Evolutionary conservation across 345 rosid genomes (phyloP), one percentile per base, ranked within the genome.

Genomic region (Balakata baccata): DNA sequence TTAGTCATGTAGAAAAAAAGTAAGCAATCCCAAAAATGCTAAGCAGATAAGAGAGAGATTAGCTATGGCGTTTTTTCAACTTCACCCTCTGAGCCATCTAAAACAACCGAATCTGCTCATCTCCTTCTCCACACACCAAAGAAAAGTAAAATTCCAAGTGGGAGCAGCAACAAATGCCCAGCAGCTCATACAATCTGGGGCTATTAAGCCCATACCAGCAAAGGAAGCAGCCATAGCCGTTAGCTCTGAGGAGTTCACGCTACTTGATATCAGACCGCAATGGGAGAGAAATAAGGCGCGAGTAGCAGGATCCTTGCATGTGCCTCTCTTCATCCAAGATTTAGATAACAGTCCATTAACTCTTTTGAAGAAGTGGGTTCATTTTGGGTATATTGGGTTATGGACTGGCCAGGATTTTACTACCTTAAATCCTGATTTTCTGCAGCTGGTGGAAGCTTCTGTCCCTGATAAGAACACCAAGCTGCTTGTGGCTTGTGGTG

Each of bases 321-420:
- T 86, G 77, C 98, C 98, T 11, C 80, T 94, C 20, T 92, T 89
- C 62, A 83, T 94, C 29, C 85, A 84, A 79, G 97, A 94, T 81
- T 7, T 65, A 73, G 97, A 92, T 64, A 87, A 78, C 9, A 77
- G 91, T 58, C 91, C 84, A 23, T 22, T 94, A 25, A 92, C 98
- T 53, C 85, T 94, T 61, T 43, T 94, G 78, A 94, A 92, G 86
- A 90, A 92, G 74, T 94, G 97, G 97, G 90, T 94, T 53, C 97
- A 90, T 81, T 86, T 94, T 56, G 97, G 97, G 4, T 92, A 90
- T 82, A 85, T 94, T 72, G 97, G 97, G 51, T 76, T 90, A 57
- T 92, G 98, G 98, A 94, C 97, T 22, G 98, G 98, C 52, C 98
- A 92, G 81, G 81, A 82, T 73, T 90, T 90, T 75, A 90, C 97